These are phyloP conservation scores for Ceratobasidium theobromae DNA, from an alignment of 1,284 basidiomycete genomes.

Conservation along the genomic window DNA sequence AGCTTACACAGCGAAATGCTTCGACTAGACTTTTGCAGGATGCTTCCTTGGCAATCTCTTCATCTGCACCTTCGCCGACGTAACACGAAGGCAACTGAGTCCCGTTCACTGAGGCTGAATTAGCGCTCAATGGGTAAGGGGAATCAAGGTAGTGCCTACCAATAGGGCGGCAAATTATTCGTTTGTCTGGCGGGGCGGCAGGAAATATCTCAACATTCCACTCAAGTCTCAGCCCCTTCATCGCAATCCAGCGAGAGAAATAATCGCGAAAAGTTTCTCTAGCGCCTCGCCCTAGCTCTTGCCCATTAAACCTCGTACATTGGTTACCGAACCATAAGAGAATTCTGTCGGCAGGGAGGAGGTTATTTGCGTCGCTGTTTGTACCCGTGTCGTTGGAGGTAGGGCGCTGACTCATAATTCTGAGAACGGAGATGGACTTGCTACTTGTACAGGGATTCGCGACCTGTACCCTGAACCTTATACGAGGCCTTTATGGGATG, in stretches of 20 bases:
- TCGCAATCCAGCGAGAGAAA: neutral
- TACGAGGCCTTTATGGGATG: too few species aligned
- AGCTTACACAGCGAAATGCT: neutral
- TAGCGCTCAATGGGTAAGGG: neutral
- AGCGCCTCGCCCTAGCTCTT: neutral
- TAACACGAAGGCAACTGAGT: neutral
- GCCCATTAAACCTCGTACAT: neutral
- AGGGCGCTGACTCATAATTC: too few species aligned
- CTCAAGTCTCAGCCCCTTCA: neutral
- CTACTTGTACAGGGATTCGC: too few species aligned
- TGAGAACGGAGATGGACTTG: too few species aligned
- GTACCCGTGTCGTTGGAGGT: too few species aligned
- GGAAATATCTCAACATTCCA: neutral
- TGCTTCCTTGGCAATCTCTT: neutral
- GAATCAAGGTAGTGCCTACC: neutral
- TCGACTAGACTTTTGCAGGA: neutral
- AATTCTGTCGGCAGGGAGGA: too few species aligned
- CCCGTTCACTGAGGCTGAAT: neutral
- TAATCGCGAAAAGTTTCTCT: neutral
- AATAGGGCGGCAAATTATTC: neutral
- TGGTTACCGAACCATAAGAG: neutral
- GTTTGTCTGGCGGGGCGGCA: neutral
- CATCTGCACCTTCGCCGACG: neutral
- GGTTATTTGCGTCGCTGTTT: too few species aligned
- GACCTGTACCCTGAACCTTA: too few species aligned